Evolutionary conservation across 2,329 filamentous ascomycete genomes (phyloP).

Genomic region (Pseudogymnoascus sp.): DNA sequence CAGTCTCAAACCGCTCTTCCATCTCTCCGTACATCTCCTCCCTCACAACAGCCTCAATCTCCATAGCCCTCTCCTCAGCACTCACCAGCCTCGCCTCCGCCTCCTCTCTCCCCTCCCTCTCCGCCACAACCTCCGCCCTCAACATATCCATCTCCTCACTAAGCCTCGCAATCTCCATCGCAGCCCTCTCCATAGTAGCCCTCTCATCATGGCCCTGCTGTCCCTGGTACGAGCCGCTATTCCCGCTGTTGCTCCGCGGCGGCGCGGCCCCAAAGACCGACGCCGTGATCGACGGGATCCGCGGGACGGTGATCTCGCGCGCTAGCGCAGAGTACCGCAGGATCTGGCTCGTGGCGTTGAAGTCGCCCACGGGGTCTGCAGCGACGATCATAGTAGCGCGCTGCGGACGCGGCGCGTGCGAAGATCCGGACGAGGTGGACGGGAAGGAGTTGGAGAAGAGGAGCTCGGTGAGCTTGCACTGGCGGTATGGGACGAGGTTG

Average conservation of each 20-base stretch:
- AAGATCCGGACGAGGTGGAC: constrained; percentile 12
- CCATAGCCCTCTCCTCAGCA: constrained; percentile 54
- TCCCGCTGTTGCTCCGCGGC: background rate
- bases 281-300: constrained; percentile 73
- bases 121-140: constrained; percentile 59
- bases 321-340: constrained; percentile 89
- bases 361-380: constrained; percentile 85
- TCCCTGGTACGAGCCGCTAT: background rate
- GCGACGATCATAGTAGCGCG: constrained; percentile 95
- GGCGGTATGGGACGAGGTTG: constrained; percentile 68
- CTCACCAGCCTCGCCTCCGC: constrained; percentile 67
- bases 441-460: constrained; percentile 83
- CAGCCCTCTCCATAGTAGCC: constrained; percentile 74
- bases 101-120: constrained; percentile 61
- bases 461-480: constrained; percentile 79
- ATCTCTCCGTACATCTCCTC: constrained; percentile 87
- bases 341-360: constrained; percentile 94
- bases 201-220: constrained; percentile 36
- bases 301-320: constrained; percentile 83
- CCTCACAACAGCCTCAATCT: constrained; percentile 74
- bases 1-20: constrained; percentile 66
- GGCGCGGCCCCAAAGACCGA: constrained; percentile 44
- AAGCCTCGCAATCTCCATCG: constrained; percentile 73
- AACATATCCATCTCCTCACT: constrained; percentile 70
- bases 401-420: constrained; percentile 56